Evolutionary conservation across 2,329 filamentous ascomycete genomes (phyloP).

Genomic region (Fusarium vanettenii): DNA sequence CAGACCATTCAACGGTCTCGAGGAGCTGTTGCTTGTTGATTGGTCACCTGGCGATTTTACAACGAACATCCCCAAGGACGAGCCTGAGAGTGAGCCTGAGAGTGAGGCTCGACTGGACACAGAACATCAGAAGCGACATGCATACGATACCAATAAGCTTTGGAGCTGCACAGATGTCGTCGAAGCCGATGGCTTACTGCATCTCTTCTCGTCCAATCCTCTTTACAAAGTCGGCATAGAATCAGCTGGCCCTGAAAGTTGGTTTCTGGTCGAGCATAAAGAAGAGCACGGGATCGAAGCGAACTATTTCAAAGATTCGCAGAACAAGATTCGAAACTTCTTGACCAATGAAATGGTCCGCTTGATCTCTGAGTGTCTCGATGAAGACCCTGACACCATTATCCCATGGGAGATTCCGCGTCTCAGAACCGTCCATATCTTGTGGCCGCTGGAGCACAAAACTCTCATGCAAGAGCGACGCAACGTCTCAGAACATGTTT

Average conservation of each 20-base stretch:
- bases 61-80: not conserved
- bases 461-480: not conserved
- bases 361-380: not conserved
- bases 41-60: not conserved
- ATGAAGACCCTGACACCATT: too few relatives aligned
- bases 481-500: not conserved
- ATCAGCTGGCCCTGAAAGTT: not conserved
- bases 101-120: not conserved
- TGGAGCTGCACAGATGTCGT: not conserved
- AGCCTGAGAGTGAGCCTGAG: not conserved
- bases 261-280: not conserved
- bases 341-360: not conserved
- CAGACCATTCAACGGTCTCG: not conserved
- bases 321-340: rapidly evolving
- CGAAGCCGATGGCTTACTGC: not conserved
- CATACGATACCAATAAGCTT: not conserved
- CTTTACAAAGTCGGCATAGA: too few relatives aligned
- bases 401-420: not conserved
- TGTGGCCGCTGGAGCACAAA: not conserved
- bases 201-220: not conserved
- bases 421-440: not conserved
- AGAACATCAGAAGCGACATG: not conserved
- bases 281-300: not conserved
- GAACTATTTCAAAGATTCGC: not conserved
- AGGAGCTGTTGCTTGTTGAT: not conserved